Percentiles rank a stretch among this genome's conserved stretches.
These are phyloP conservation scores for Ramaria rubella DNA, from an alignment of 768 basidiomycete genomes.

Conservation along the genomic window DNA sequence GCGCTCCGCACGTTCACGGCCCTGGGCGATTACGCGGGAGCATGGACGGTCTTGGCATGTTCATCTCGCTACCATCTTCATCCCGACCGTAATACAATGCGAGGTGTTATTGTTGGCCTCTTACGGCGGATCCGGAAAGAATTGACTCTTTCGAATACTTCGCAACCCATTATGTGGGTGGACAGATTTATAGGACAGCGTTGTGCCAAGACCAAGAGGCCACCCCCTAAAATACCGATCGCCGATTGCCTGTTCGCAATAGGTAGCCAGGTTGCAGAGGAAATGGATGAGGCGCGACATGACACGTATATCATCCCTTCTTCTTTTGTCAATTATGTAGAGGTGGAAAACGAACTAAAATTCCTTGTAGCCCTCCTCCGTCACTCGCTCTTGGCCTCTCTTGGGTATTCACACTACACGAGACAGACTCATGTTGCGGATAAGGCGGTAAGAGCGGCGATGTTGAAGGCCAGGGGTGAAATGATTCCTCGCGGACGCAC, in stretches of 20 bases:
- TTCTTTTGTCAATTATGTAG: not conserved
- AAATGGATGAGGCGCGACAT: not conserved
- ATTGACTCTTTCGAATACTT: not conserved
- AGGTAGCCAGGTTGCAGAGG: not conserved
- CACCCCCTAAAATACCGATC: not conserved
- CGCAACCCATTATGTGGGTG: not conserved
- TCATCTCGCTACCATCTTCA: slow-evolving; percentile 1
- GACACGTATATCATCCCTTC: slow-evolving; percentile 3
- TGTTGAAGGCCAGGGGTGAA: not conserved
- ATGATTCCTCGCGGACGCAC: not conserved
- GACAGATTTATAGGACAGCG: slow-evolving; percentile 1
- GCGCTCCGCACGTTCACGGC: slow-evolving; percentile 3
- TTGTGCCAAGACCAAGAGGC: not conserved
- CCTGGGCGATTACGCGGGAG: slow-evolving; percentile 5
- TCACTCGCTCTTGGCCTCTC: not conserved
- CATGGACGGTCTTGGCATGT: slow-evolving; percentile 5
- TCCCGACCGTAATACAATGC: not conserved
- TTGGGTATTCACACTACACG: not conserved
- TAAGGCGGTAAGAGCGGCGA: not conserved
- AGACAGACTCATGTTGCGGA: not conserved
- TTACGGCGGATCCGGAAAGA: slow-evolving; percentile 3
- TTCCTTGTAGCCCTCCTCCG: slow-evolving; percentile 6
- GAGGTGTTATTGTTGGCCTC: not conserved
- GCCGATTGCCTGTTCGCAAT: not conserved
- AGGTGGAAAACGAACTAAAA: not conserved